Percentiles rank a stretch among this genome's conserved stretches.
Evolutionary conservation across 108 stramenopile species (phyloP).

Genomic region (Craspedostauros australis): DNA sequence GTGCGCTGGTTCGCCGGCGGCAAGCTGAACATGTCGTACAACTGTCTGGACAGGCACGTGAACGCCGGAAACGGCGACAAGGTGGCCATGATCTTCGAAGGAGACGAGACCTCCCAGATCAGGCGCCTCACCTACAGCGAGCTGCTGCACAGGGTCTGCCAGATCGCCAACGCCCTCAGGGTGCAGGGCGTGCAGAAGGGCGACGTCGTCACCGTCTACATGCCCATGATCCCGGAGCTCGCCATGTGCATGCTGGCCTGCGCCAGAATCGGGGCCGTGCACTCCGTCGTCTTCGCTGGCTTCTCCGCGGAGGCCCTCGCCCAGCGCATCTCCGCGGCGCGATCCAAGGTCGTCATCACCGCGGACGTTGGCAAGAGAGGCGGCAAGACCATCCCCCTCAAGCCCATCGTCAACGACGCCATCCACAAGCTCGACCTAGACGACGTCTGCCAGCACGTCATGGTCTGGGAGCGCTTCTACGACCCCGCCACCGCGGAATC

Average conservation of each 20-base stretch:
- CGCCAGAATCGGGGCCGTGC: slow-evolving; percentile 94
- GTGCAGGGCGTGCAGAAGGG: slow-evolving; percentile 78
- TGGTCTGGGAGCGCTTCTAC: slow-evolving; percentile 84
- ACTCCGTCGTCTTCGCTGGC: slow-evolving; percentile 98
- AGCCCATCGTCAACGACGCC: slow-evolving; percentile 87
- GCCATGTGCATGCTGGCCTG: slow-evolving; percentile 97
- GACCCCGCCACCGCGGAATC: slow-evolving; percentile 16
- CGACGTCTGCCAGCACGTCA: slow-evolving; percentile 69
- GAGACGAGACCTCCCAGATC: slow-evolving; percentile 76
- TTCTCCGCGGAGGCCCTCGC: slow-evolving; percentile 90
- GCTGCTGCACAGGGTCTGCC: slow-evolving; percentile 59
- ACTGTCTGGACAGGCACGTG: slow-evolving; percentile 78
- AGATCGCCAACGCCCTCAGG: slow-evolving; percentile 92
- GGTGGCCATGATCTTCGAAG: slow-evolving; percentile 68
- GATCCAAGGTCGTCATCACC: slow-evolving; percentile 83
- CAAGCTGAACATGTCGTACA: slow-evolving; percentile 81
- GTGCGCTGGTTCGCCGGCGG: slow-evolving; percentile 82
- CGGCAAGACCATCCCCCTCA: slow-evolving; percentile 78
- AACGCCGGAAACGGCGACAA: slow-evolving; percentile 48
- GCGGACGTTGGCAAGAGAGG: slow-evolving; percentile 85
- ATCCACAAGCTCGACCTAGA: slow-evolving; percentile 50
- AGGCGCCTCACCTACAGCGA: slow-evolving; percentile 69
- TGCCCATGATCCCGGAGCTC: slow-evolving; percentile 98
- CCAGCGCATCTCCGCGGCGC: slow-evolving; percentile 83
- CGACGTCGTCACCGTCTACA: slow-evolving; percentile 96